A percentile compares a stretch with the other conserved stretches of the same genome.
Conservation (phyloP, 2,329 filamentous ascomycete genomes). For the Aureobasidium sp. region DNA sequence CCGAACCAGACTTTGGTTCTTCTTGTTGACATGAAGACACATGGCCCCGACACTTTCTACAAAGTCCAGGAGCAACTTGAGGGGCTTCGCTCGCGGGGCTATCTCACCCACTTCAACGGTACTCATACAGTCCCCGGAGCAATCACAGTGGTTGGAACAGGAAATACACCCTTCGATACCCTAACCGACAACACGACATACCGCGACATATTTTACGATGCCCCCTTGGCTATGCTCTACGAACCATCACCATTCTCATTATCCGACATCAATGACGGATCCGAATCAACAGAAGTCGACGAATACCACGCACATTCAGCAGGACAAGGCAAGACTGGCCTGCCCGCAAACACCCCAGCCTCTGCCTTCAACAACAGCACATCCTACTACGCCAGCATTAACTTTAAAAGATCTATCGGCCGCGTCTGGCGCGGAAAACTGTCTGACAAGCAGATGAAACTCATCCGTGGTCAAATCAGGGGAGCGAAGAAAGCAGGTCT, state of each 20-base stretch:
- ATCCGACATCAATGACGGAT: not conserved
- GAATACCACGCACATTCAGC: not conserved
- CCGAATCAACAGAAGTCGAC: not conserved
- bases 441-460: constrained; percentile 34
- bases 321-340: constrained; percentile 39
- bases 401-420: constrained; percentile 46
- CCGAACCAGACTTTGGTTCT: constrained; percentile 43
- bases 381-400: constrained; percentile 57
- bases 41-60: constrained; percentile 43
- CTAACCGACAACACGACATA: constrained; percentile 45
- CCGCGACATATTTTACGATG: constrained; percentile 56
- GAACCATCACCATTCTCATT: constrained; percentile 16
- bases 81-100: constrained; percentile 51
- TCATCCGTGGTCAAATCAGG: constrained; percentile 43
- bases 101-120: constrained; percentile 40
- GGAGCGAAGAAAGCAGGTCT: constrained; percentile 44
- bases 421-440: constrained; percentile 38
- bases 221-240: constrained; percentile 44
- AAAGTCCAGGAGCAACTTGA: constrained; percentile 47
- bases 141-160: constrained; percentile 61
- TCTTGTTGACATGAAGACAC: constrained; percentile 61
- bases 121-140: constrained; percentile 44
- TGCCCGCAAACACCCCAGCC: constrained; percentile 28
- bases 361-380: constrained; percentile 43
- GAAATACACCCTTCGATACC: constrained; percentile 51